Evolutionary conservation across 1,139 yeast species (phyloP).

Genomic region (Hanseniaspora gamundiae): DNA sequence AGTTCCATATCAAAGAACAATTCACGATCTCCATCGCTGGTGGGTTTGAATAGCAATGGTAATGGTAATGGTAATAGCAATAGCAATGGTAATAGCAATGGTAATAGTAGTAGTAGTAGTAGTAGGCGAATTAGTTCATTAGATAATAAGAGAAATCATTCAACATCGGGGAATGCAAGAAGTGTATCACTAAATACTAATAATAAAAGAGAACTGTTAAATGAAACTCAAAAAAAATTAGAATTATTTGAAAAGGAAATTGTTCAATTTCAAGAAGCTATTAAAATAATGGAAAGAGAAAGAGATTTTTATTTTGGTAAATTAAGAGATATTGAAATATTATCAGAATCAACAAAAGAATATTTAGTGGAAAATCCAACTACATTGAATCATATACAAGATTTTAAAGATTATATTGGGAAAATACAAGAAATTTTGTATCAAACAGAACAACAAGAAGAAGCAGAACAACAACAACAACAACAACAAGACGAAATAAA

Average conservation of each 20-base stretch:
- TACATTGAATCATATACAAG: slow-evolving; percentile 27
- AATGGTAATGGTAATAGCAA: background rate
- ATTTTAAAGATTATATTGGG: slow-evolving; percentile 31
- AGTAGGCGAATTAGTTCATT: background rate
- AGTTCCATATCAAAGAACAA: background rate
- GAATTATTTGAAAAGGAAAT: slow-evolving; percentile 37
- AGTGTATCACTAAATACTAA: background rate
- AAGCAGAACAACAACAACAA: background rate
- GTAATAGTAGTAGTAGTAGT: background rate
- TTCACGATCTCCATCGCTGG: too few species aligned
- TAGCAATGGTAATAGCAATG: background rate
- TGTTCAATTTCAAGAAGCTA: slow-evolving; percentile 38
- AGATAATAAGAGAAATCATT: background rate
- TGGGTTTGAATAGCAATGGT: too few species aligned
- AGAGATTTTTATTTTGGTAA: slow-evolving; percentile 86
- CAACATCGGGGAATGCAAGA: background rate
- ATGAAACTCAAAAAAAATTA: slow-evolving; percentile 32
- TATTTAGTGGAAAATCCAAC: slow-evolving; percentile 29
- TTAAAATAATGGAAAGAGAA: slow-evolving; percentile 56
- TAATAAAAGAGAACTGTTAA: too few species aligned
- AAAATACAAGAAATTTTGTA: slow-evolving; percentile 64
- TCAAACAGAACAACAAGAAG: slow-evolving; percentile 39
- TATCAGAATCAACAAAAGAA: slow-evolving; percentile 56
- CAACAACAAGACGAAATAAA: background rate
- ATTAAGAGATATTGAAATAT: slow-evolving; percentile 74